Evolutionary conservation across 495 filamentous ascomycete genomes (phyloP).

Genomic region (Aspergillus nidulans): DNA sequence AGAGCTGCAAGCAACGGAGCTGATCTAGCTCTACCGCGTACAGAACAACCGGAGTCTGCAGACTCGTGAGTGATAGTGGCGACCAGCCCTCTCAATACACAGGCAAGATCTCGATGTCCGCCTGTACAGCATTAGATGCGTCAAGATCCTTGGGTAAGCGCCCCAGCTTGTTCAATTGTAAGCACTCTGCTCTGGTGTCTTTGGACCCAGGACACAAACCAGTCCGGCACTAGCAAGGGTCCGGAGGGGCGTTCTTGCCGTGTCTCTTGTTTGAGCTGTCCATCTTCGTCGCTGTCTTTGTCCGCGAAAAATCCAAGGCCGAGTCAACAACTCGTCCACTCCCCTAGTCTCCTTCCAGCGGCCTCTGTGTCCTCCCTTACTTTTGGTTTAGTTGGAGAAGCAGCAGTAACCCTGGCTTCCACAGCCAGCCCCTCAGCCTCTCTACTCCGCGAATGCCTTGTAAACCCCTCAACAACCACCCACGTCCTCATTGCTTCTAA

Average conservation of each 20-base stretch:
- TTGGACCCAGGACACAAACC: slow-evolving; percentile 35
- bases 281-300: neutral
- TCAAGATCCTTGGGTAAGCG: slow-evolving; percentile 14
- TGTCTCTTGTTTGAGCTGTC: neutral
- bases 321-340: neutral
- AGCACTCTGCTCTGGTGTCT: slow-evolving; percentile 21
- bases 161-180: slow-evolving; percentile 28
- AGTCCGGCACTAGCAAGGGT: slow-evolving; percentile 28
- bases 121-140: slow-evolving; percentile 6
- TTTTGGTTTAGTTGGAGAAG: no score
- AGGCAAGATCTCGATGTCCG: slow-evolving; percentile 67
- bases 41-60: neutral
- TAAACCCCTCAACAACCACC: slow-evolving; percentile 43
- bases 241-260: slow-evolving; percentile 16
- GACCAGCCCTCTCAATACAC: slow-evolving; percentile 34
- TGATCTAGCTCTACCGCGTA: neutral
- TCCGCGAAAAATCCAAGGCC: no score
- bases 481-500: slow-evolving; percentile 56
- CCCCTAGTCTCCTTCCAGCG: neutral
- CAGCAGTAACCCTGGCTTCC: no score
- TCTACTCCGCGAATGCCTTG: slow-evolving; percentile 24
- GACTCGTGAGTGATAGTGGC: neutral
- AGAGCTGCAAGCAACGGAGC: neutral
- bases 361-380: no score
- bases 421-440: slow-evolving; percentile 10